A percentile compares a stretch with the other conserved stretches of the same genome.
These are phyloP conservation scores for Trichoderma afroharzianum DNA, from an alignment of 2,329 filamentous ascomycete genomes.

Conservation along the genomic window DNA sequence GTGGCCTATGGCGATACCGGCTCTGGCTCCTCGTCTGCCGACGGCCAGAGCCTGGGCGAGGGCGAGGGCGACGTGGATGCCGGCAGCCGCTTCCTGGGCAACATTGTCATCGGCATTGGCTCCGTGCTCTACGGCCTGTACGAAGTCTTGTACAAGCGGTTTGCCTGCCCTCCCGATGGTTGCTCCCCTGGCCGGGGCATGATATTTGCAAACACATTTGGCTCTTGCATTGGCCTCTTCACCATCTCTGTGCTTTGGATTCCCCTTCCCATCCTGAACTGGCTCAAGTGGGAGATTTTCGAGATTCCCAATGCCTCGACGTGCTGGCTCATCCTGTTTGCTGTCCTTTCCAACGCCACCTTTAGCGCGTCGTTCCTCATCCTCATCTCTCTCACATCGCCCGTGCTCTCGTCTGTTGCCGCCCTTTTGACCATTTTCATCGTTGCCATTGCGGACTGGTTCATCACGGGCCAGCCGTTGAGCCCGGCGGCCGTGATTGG, in stretches of 20 bases:
- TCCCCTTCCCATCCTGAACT: constrained; percentile 79
- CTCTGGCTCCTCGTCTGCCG: constrained; percentile 29
- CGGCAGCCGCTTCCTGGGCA: constrained; percentile 72
- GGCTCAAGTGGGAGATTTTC: constrained; percentile 75
- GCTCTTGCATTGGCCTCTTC: constrained; percentile 79
- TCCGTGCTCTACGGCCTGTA: constrained; percentile 94
- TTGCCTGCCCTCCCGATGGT: constrained; percentile 89
- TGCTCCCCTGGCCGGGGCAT: constrained; percentile 82
- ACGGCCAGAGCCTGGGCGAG: constrained; percentile 18
- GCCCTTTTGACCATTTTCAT: constrained; percentile 95
- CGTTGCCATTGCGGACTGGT: constrained; percentile 87
- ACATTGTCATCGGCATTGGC: constrained; percentile 86
- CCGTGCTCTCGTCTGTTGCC: constrained; percentile 87
- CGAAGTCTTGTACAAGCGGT: constrained; percentile 92
- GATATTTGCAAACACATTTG: constrained; percentile 92
- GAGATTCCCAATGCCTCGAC: constrained; percentile 74
- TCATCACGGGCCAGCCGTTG: constrained; percentile 73
- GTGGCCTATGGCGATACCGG: constrained; percentile 85
- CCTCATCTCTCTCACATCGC: constrained; percentile 86
- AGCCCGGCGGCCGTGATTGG: constrained; percentile 73
- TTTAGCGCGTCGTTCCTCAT: constrained; percentile 94
- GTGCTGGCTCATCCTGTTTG: constrained; percentile 74
- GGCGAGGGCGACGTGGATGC: constrained; percentile 48
- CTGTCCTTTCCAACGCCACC: constrained; percentile 79
- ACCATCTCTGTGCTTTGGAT: constrained; percentile 89